Conservation (phyloP, 805 yeast species). For the Metschnikowia picachoensis region DNA sequence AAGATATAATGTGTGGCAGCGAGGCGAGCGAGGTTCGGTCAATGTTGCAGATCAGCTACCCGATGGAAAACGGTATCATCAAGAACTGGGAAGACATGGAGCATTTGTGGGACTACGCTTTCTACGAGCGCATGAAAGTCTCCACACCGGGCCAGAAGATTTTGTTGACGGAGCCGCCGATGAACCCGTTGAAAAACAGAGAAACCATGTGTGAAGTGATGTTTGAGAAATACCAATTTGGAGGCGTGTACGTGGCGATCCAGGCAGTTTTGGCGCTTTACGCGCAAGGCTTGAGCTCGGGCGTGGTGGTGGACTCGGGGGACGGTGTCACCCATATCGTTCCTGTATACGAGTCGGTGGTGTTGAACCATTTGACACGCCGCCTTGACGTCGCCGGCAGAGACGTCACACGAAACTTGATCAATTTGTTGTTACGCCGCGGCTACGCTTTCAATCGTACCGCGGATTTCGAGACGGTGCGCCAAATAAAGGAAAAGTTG, state of each 20-base stretch:
- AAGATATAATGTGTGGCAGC: conserved; percentile 96
- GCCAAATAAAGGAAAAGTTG: conserved; percentile 94
- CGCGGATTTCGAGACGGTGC: conserved; percentile 97
- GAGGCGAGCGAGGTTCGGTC: conserved; percentile 92
- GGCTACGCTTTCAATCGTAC: conserved; percentile 98
- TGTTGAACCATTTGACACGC: conserved; percentile 87
- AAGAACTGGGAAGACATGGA: conserved; percentile 98
- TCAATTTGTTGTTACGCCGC: conserved; percentile 84
- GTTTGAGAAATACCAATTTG: conserved; percentile 87
- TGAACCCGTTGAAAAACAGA: conserved; percentile 90
- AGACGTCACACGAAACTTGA: conserved; percentile 95
- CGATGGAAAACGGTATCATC: conserved; percentile 98
- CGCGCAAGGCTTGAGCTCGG: conserved; percentile 94
- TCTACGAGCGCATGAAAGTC: conserved; percentile 82
- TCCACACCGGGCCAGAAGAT: conserved; percentile 74
- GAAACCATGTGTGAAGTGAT: conserved; percentile 88
- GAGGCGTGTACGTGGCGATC: conserved; percentile 92
- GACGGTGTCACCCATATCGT: conserved; percentile 98
- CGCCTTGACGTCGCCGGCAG: conserved; percentile 97
- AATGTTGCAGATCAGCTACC: conserved; percentile 87
- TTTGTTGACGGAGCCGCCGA: conserved; percentile 93
- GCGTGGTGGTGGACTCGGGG: conserved; percentile 98
- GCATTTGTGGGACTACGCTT: conserved; percentile 96
- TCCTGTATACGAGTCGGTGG: conserved; percentile 96
- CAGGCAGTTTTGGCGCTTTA: conserved; percentile 97